Evolutionary conservation across 2,329 filamentous ascomycete species (phyloP).

Genomic region (Zymoseptoria pseudotritici): DNA sequence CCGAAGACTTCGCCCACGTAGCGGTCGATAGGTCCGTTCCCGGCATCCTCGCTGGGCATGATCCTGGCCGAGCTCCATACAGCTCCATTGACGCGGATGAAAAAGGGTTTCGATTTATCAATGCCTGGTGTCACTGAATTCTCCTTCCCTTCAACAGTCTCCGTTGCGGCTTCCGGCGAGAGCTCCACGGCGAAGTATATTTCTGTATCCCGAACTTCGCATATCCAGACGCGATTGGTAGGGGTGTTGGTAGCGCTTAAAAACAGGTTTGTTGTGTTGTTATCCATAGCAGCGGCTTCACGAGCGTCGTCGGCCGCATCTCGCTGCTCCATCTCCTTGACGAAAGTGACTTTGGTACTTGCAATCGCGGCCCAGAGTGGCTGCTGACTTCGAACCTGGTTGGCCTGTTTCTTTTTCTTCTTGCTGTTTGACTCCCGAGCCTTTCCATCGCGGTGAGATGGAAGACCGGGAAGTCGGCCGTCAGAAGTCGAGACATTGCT

Average conservation of each 20-base stretch:
- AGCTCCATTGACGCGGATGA: conserved; percentile 69
- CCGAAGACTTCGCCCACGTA: conserved; percentile 66
- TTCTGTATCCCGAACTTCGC: conserved; percentile 69
- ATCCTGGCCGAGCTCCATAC: conserved; percentile 74
- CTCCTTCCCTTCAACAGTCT: conserved; percentile 27
- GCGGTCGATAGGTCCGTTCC: conserved; percentile 38
- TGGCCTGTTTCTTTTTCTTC: conserved; percentile 84
- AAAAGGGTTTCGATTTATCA: conserved; percentile 67
- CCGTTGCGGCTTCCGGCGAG: conserved; percentile 19
- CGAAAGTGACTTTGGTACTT: conserved; percentile 92
- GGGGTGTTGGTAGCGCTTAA: conserved; percentile 55
- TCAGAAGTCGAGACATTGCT: conserved; percentile 33
- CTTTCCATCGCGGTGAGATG: conserved; percentile 46
- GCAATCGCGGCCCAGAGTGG: conserved; percentile 91
- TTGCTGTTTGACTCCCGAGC: conserved; percentile 58
- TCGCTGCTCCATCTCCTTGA: conserved; percentile 71
- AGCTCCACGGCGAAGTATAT: conserved; percentile 54
- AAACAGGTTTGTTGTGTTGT: conserved; percentile 55
- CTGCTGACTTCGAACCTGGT: conserved; percentile 81
- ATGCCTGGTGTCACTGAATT: conserved; percentile 42
- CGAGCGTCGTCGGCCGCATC: conserved; percentile 65
- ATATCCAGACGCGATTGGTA: conserved; percentile 67
- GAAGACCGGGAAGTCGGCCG: conserved; percentile 45
- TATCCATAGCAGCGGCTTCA: conserved; percentile 67
- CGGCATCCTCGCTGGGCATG: conserved; percentile 32